phyloP scores from a whole-genome alignment of 495 filamentous ascomycete species.

The Penicillium pulvis region DNA sequence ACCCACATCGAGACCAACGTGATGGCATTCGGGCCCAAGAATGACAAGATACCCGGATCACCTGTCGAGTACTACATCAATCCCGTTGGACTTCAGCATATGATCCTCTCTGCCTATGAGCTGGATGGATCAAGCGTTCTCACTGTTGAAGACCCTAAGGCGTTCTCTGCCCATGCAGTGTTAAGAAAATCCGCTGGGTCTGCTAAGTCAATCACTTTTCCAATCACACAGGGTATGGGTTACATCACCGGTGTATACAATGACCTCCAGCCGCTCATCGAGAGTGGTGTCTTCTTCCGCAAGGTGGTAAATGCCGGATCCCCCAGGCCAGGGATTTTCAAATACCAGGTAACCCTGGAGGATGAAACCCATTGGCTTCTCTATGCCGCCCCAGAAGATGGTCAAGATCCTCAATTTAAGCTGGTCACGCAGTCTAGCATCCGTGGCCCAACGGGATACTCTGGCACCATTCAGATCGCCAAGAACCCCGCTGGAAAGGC shows the following conservation, averaged over 20 bases:
- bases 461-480: slow-evolving; percentile 77
- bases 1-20: slow-evolving; percentile 69
- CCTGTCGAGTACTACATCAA: slow-evolving; percentile 73
- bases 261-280: slow-evolving; percentile 66
- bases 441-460: slow-evolving; percentile 54
- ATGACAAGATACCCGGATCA: slow-evolving; percentile 52
- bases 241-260: slow-evolving; percentile 82
- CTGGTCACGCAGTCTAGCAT: slow-evolving; percentile 50
- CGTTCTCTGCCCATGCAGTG: slow-evolving; percentile 74
- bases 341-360: slow-evolving; percentile 72
- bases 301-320: slow-evolving; percentile 60
- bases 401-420: slow-evolving; percentile 49
- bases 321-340: slow-evolving; percentile 66
- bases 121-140: slow-evolving; percentile 61
- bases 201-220: slow-evolving; percentile 66
- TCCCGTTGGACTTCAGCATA: slow-evolving; percentile 78
- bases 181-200: slow-evolving; percentile 57
- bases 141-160: slow-evolving; percentile 61
- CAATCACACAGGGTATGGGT: slow-evolving; percentile 87
- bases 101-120: slow-evolving; percentile 78
- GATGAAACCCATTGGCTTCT: slow-evolving; percentile 79
- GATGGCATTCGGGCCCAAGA: slow-evolving; percentile 60
- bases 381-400: slow-evolving; percentile 63
- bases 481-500: slow-evolving; percentile 64
- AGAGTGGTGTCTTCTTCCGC: slow-evolving; percentile 72